A percentile compares a stretch with the other conserved stretches of the same genome.
These are phyloP conservation scores for Magnolia sinica DNA, from an alignment of 164 flowering plant genomes.

Conservation along the genomic window DNA sequence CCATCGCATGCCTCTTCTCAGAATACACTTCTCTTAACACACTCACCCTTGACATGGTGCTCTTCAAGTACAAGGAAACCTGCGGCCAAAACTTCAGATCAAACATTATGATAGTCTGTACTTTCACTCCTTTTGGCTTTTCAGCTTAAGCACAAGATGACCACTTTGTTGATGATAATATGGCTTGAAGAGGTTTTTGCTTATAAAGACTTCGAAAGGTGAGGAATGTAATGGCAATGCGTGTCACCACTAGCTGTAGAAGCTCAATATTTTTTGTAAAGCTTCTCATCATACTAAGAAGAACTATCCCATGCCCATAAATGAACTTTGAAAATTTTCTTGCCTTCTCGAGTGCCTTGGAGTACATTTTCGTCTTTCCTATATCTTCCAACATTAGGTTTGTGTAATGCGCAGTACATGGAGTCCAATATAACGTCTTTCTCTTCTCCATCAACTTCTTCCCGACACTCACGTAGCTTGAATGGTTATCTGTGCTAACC, in stretches of 20 bases:
- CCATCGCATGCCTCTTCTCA: too few species aligned
- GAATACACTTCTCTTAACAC: too few species aligned
- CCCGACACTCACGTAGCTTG: not conserved
- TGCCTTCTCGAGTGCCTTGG: slow-evolving; percentile 2
- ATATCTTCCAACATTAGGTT: slow-evolving; percentile 2
- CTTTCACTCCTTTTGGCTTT: too few species aligned
- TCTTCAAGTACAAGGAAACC: too few species aligned
- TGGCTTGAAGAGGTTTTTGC: too few species aligned
- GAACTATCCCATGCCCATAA: slow-evolving; percentile 6
- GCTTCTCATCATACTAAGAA: slow-evolving; percentile 5
- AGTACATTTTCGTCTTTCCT: not conserved
- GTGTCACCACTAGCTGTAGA: not conserved
- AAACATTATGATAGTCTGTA: too few species aligned
- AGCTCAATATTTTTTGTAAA: slow-evolving; percentile 5
- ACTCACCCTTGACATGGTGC: too few species aligned
- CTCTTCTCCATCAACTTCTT: slow-evolving; percentile 2
- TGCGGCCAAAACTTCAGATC: too few species aligned
- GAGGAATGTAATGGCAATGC: not conserved
- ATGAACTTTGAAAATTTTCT: slow-evolving; percentile 1
- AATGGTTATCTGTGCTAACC: not conserved
- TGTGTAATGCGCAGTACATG: slow-evolving; percentile 11
- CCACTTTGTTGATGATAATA: too few species aligned
- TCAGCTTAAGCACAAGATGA: too few species aligned
- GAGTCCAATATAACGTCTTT: slow-evolving; percentile 8
- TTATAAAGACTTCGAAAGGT: too few species aligned